Percentiles rank a stretch among this genome's conserved stretches.
Conservation (phyloP, 2,329 filamentous ascomycete species). For the Fusarium phyllophilum region DNA sequence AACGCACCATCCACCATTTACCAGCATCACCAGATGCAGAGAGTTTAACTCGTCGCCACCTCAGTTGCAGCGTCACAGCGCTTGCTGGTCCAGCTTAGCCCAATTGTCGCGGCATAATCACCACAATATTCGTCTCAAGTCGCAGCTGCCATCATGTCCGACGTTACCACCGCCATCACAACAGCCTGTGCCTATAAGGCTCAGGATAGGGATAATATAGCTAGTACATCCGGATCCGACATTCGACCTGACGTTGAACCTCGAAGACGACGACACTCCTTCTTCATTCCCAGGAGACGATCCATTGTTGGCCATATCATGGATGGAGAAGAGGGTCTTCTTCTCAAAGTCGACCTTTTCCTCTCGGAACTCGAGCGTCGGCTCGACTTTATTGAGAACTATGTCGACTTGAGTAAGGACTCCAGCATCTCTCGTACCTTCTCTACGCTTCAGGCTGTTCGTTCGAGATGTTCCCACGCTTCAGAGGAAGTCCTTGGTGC, state of each 20-base stretch:
- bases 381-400: conserved; percentile 88
- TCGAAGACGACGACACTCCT: conserved; percentile 63
- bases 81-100: conserved; percentile 13
- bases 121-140: conserved; percentile 9
- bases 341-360: conserved; percentile 79
- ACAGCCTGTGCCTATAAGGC: conserved; percentile 50
- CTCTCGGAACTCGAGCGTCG: conserved; percentile 86
- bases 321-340: conserved; percentile 69
- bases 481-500: conserved; percentile 91
- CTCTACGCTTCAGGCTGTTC: conserved; percentile 84
- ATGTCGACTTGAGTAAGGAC: conserved; percentile 85
- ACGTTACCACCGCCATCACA: conserved; percentile 52
- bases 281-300: conserved; percentile 65
- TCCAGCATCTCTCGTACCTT: conserved; percentile 86
- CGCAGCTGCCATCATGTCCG: conserved; percentile 47
- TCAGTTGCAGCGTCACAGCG: conserved; percentile 28
- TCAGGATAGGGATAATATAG: conserved; percentile 50
- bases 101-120: conserved; percentile 21
- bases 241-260: conserved; percentile 44
- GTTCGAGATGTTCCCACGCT: conserved; percentile 87
- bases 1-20: conserved; percentile 8
- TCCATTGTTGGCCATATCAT: conserved; percentile 69
- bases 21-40: conserved; percentile 23
- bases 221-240: conserved; percentile 55
- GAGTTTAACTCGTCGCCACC: conserved; percentile 16